Conservation (phyloP, 176 grass and related monocot genomes). For the Aechmea fasciata region DNA sequence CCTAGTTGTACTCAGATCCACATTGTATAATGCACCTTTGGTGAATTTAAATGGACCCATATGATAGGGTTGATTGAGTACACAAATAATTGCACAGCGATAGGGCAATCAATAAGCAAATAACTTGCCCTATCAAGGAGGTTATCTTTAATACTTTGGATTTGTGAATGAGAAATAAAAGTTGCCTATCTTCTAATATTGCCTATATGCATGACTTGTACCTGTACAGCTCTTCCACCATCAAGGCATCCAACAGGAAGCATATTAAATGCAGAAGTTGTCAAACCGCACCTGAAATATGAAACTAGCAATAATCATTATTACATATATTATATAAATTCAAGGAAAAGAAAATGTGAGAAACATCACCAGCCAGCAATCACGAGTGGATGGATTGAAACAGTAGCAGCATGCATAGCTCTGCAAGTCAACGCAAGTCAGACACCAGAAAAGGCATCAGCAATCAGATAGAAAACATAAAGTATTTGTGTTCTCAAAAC, state of each 20-base stretch:
- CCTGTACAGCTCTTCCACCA: slow-evolving; percentile 94
- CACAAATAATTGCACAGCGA: too few species aligned
- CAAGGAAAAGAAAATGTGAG: neutral
- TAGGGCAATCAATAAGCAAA: too few species aligned
- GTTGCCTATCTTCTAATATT: neutral
- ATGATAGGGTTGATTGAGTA: too few species aligned
- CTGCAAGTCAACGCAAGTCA: slow-evolving; percentile 38
- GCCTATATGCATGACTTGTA: slow-evolving; percentile 8
- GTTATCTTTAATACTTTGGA: too few species aligned
- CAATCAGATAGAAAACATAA: neutral
- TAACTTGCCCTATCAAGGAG: too few species aligned
- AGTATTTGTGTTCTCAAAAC: neutral
- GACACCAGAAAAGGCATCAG: neutral
- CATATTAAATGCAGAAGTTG: slow-evolving; percentile 96
- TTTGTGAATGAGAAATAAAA: too few species aligned
- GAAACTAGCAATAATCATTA: neutral
- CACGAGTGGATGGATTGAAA: slow-evolving; percentile 90
- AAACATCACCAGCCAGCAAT: slow-evolving; percentile 89
- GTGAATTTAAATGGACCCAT: too few species aligned
- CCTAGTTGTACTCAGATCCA: too few species aligned
- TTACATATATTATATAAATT: neutral
- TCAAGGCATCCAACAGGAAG: slow-evolving; percentile 95
- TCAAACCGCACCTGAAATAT: slow-evolving; percentile 80
- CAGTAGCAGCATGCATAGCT: slow-evolving; percentile 83
- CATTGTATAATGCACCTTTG: too few species aligned